A percentile compares a stretch with the other conserved stretches of the same genome.
These are phyloP conservation scores for Candida gigantensis DNA, from an alignment of 1,139 yeast genomes.

Conservation along the genomic window DNA sequence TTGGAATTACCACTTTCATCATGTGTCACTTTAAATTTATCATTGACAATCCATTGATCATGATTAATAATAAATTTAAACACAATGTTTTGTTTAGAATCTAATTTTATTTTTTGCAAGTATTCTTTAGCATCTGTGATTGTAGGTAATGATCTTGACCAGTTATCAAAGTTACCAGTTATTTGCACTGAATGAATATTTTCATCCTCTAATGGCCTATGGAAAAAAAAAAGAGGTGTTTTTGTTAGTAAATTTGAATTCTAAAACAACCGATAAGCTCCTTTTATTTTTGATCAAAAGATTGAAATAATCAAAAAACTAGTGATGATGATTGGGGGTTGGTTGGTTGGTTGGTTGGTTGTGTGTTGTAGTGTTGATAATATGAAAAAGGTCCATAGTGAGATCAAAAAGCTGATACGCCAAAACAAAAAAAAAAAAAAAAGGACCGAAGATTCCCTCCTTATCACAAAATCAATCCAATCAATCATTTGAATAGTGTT, in stretches of 20 bases:
- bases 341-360: too few species aligned
- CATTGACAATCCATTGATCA: constrained; percentile 33
- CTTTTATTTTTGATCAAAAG: too few species aligned
- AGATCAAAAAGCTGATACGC: too few species aligned
- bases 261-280: too few species aligned
- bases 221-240: too few species aligned
- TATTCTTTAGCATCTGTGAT: constrained; percentile 15
- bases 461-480: constrained; percentile 5
- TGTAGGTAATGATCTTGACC: constrained; percentile 29
- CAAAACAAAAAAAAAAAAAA: background rate
- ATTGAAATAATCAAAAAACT: too few species aligned
- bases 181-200: constrained; percentile 31
- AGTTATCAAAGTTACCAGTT: constrained; percentile 46
- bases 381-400: too few species aligned
- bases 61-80: constrained; percentile 42
- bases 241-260: constrained; percentile 7
- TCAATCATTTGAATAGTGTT: background rate
- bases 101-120: constrained; percentile 19
- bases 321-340: too few species aligned
- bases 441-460: background rate
- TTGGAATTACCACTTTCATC: constrained; percentile 43
- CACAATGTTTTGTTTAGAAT: constrained; percentile 24
- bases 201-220: constrained; percentile 15
- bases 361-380: too few species aligned
- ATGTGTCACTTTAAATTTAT: constrained; percentile 25